Evolutionary conservation across 768 basidiomycete species (phyloP).

Genomic region (Roridomyces roridus): DNA sequence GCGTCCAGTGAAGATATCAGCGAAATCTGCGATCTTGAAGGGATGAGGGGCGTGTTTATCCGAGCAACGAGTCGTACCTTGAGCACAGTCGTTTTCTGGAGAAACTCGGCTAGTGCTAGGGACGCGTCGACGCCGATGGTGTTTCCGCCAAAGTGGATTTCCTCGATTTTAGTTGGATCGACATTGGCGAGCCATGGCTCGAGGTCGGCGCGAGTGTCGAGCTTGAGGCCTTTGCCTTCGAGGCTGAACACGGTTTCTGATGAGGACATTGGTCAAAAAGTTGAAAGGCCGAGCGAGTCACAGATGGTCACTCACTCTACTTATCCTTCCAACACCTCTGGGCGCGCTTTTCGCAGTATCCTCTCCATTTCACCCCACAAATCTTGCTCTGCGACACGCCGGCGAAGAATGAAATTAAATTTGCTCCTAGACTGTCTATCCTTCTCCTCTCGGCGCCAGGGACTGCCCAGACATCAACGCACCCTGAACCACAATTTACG

Average conservation of each 20-base stretch:
- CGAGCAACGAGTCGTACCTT: slow-evolving; percentile 57
- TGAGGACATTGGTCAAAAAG: no score
- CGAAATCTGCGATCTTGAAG: slow-evolving; percentile 87
- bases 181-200: slow-evolving; percentile 71
- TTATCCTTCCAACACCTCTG: no score
- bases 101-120: slow-evolving; percentile 78
- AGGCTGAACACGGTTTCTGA: slow-evolving; percentile 47
- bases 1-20: slow-evolving; percentile 97
- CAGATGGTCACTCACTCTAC: neutral
- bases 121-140: slow-evolving; percentile 93
- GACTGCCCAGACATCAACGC: no score
- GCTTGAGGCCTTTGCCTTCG: slow-evolving; percentile 76
- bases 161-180: slow-evolving; percentile 73
- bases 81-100: slow-evolving; percentile 68
- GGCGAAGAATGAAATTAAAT: no score
- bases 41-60: neutral
- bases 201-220: slow-evolving; percentile 77
- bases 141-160: slow-evolving; percentile 94
- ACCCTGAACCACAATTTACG: no score
- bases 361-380: no score
- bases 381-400: no score
- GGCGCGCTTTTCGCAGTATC: no score
- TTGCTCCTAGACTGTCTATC: no score
- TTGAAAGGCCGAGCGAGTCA: no score
- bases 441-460: no score